These are phyloP conservation scores for Phytopythium delawarense DNA, from an alignment of 352 stramenopile species.

Conservation along the genomic window DNA sequence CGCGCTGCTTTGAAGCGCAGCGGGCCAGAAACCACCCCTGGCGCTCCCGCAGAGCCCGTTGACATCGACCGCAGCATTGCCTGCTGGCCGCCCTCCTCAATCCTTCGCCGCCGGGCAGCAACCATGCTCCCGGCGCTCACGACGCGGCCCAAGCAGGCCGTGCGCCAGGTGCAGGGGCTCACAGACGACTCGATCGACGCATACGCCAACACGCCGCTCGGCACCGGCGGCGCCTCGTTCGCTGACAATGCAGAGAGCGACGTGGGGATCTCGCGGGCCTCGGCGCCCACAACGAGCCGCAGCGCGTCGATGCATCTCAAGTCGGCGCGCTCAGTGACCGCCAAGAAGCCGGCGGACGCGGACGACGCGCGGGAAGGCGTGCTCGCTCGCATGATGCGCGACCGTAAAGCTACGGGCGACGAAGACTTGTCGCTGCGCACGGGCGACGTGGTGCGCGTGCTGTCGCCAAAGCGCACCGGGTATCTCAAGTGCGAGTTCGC, in stretches of 20 bases:
- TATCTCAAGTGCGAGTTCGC: conserved; percentile 81
- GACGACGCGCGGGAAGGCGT: conserved; percentile 19
- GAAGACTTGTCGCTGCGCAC: conserved; percentile 63
- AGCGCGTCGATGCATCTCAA: not conserved
- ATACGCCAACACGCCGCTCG: conserved; percentile 64
- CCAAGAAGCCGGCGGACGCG: conserved; percentile 14
- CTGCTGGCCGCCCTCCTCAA: not conserved
- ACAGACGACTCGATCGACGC: conserved; percentile 86
- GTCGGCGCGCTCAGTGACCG: conserved; percentile 10
- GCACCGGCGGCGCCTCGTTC: conserved; percentile 30
- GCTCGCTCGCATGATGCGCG: conserved; percentile 57
- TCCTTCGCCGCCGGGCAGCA: not conserved
- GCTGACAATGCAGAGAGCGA: conserved; percentile 51
- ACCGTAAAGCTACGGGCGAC: conserved; percentile 71
- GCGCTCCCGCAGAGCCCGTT: not conserved
- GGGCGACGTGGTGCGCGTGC: conserved; percentile 67
- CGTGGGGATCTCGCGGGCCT: conserved; percentile 15
- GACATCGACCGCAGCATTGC: not conserved
- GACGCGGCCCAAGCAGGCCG: conserved; percentile 78
- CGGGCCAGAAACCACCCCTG: not conserved
- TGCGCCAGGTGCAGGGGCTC: conserved; percentile 74
- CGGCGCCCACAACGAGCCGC: conserved; percentile 17
- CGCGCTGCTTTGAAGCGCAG: not conserved
- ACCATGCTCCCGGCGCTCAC: conserved; percentile 78
- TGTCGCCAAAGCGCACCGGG: conserved; percentile 74